Evolutionary conservation across 108 stramenopile genomes (phyloP), one percentile per base, ranked within the genome.

Genomic region (Stephanodiscus triporus): DNA sequence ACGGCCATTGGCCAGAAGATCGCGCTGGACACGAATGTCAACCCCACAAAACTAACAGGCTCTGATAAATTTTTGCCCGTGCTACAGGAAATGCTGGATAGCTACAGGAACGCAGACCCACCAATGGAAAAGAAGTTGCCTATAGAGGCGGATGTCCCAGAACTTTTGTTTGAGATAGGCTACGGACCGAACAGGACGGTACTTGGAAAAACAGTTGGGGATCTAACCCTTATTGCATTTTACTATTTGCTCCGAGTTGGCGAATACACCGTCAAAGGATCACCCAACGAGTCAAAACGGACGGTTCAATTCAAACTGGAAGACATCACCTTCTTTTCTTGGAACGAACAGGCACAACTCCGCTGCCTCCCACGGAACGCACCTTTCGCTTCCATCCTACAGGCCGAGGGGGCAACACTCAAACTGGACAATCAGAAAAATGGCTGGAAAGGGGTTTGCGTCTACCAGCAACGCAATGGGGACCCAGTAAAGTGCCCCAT

Each of bases 321-420:
- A n/a, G n/a, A n/a, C n/a, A n/a, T 34, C 16, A 61, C 60, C 0
- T 61, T 61, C 19, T 61, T 61, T n/a, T n/a, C n/a, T n/a, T n/a
- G n/a, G n/a, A n/a, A n/a, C n/a, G n/a, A n/a, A n/a, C n/a, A n/a
- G n/a, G n/a, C n/a, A n/a, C n/a, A n/a, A n/a, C n/a, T n/a, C n/a
- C n/a, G n/a, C n/a, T n/a, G n/a, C n/a, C n/a, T 0, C 51, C 0
- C 14, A 53, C 24, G 51, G 51, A 14, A 17, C 14, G 24, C 2
- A 6, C 7, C 51, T n/a, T 24, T 14, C n/a, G n/a, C n/a, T n/a
- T n/a, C n/a, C n/a, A n/a, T n/a, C n/a, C n/a, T n/a, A n/a, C n/a
- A n/a, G n/a, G n/a, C n/a, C n/a, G n/a, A n/a, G n/a, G n/a, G n/a
- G n/a, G n/a, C n/a, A n/a, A n/a, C n/a, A n/a, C n/a, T n/a, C n/a